phyloP scores from a whole-genome alignment of 129 eudicot species.

The Erigeron canadensis region DNA sequence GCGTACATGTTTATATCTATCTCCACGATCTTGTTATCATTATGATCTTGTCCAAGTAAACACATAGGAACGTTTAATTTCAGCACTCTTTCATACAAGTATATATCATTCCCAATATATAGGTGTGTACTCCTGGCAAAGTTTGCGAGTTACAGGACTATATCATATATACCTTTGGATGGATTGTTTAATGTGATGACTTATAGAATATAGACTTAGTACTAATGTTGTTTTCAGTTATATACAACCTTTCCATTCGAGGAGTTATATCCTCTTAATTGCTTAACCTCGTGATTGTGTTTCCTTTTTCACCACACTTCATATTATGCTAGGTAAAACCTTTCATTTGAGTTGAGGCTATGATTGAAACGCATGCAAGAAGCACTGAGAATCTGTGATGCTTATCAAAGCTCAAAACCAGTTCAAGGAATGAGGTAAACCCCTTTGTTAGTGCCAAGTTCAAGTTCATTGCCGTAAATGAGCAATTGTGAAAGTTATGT shows the following conservation, averaged over 20 bases:
- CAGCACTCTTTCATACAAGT: neutral
- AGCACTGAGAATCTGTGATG: conserved; percentile 68
- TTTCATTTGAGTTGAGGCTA: conserved; percentile 89
- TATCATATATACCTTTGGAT: conserved; percentile 83
- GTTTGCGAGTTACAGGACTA: conserved; percentile 73
- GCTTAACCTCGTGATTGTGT: neutral
- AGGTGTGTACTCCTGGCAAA: conserved; percentile 87
- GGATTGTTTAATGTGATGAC: conserved; percentile 87
- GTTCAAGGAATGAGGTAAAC: conserved; percentile 73
- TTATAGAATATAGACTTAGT: conserved; percentile 73
- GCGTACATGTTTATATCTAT: neutral
- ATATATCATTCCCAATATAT: conserved; percentile 4
- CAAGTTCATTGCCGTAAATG: no score
- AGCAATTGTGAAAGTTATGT: no score
- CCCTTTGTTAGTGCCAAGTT: neutral
- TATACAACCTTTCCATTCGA: neutral
- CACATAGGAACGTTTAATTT: no score
- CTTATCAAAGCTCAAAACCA: conserved; percentile 72
- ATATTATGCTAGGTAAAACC: conserved; percentile 60
- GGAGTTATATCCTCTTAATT: neutral
- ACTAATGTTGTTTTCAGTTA: conserved; percentile 50
- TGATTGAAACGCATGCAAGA: conserved; percentile 73
- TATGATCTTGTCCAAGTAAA: neutral
- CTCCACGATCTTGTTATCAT: neutral
- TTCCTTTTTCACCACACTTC: neutral